A percentile compares a stretch with the other conserved stretches of the same genome.
phyloP scores from a whole-genome alignment of 768 basidiomycete species.

The Rhodotorula toruloides region DNA sequence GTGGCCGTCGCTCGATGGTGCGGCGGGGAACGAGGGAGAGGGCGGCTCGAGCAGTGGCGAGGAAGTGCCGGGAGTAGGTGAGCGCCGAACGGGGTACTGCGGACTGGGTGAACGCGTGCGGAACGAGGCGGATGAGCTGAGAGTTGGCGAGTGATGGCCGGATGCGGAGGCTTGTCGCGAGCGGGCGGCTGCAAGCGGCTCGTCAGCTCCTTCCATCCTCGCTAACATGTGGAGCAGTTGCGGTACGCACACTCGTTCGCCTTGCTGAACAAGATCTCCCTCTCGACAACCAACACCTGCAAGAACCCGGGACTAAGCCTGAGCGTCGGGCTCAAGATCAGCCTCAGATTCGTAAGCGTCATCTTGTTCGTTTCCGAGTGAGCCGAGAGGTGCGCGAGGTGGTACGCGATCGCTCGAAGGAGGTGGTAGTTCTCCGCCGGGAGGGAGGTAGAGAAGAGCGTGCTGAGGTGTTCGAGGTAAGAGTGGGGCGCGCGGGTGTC shows the following conservation, averaged over 20 bases:
- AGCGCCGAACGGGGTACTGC: neutral
- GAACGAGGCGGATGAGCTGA: neutral
- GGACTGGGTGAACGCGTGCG: neutral
- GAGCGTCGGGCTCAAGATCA: constrained; percentile 42
- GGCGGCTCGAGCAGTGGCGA: constrained; percentile 1
- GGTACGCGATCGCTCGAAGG: constrained; percentile 36
- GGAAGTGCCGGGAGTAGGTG: neutral
- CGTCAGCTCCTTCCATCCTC: too few species aligned
- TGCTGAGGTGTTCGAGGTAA: constrained; percentile 11
- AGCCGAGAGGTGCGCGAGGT: constrained; percentile 33
- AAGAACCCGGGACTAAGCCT: constrained; percentile 38
- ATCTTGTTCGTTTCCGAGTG: constrained; percentile 38
- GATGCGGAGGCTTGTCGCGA: constrained; percentile 1
- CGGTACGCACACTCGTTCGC: constrained; percentile 11
- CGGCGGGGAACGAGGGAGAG: too few species aligned
- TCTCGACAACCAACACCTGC: constrained; percentile 36
- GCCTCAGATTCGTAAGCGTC: constrained; percentile 38
- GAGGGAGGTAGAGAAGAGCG: constrained; percentile 19
- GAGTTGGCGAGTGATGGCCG: neutral
- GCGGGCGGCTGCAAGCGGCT: neutral
- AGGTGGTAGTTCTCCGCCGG: constrained; percentile 34
- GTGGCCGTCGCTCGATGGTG: neutral
- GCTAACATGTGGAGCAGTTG: neutral
- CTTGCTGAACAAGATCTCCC: constrained; percentile 33
- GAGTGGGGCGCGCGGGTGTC: constrained; percentile 5